Conservation (phyloP, 306 rosid species). For the Prunus mongolica region DNA sequence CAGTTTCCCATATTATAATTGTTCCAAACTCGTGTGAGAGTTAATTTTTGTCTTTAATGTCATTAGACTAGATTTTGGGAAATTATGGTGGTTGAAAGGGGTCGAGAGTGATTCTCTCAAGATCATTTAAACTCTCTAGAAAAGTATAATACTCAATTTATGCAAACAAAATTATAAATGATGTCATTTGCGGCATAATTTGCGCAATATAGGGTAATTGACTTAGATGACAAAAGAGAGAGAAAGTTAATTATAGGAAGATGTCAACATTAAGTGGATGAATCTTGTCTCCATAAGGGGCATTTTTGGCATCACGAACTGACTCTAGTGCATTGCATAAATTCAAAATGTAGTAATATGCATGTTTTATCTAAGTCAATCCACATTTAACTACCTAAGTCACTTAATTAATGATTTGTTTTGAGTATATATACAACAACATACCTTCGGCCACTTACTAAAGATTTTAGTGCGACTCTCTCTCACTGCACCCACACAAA, state of each 20-base stretch:
- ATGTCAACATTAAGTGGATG: too few relatives aligned
- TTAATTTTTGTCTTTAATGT: background rate
- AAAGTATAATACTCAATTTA: too few relatives aligned
- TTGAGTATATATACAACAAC: background rate
- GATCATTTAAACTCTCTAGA: too few relatives aligned
- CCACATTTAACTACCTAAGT: slow-evolving; percentile 1
- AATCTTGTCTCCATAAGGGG: too few relatives aligned
- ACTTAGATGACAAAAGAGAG: too few relatives aligned
- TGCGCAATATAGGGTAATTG: background rate
- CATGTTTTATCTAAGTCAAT: background rate
- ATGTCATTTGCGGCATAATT: background rate
- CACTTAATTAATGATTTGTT: background rate
- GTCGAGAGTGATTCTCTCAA: too few relatives aligned
- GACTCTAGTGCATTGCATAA: too few relatives aligned
- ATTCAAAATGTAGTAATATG: too few relatives aligned
- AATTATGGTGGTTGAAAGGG: too few relatives aligned
- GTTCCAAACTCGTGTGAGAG: background rate
- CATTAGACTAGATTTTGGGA: too few relatives aligned
- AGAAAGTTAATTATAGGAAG: too few relatives aligned
- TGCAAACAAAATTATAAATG: background rate
- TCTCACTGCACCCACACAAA: background rate
- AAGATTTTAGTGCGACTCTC: background rate
- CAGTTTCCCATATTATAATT: background rate
- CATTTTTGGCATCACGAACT: too few relatives aligned
- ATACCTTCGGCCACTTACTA: background rate